Evolutionary conservation across 257 asterid genomes (phyloP).

Genomic region (Anisodus acutangulus): DNA sequence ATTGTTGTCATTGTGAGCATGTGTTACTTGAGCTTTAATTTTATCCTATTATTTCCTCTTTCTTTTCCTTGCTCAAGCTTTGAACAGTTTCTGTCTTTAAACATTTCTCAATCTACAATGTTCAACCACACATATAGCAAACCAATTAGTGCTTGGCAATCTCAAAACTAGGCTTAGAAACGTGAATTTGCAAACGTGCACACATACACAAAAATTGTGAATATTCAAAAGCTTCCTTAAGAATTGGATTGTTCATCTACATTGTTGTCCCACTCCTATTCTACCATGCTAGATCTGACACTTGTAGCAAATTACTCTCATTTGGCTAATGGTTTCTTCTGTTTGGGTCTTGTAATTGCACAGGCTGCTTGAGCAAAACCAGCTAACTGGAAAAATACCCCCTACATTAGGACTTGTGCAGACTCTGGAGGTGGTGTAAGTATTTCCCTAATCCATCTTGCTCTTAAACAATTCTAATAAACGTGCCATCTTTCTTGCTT

Average conservation of each 20-base stretch:
- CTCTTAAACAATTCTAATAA: background rate
- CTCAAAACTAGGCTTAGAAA: background rate
- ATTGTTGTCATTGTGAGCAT: too few species aligned
- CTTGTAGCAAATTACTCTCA: background rate
- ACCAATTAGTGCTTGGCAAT: background rate
- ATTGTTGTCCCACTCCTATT: background rate
- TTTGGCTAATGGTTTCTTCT: constrained; percentile 23
- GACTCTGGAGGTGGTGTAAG: constrained; percentile 46
- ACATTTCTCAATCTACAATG: background rate
- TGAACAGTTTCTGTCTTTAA: too few species aligned
- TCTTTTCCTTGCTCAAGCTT: too few species aligned
- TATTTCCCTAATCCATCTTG: background rate
- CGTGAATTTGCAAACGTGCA: background rate
- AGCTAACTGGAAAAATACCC: constrained; percentile 39
- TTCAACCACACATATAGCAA: background rate
- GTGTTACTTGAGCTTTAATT: too few species aligned
- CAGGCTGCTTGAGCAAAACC: constrained; percentile 38
- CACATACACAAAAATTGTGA: background rate
- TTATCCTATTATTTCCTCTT: too few species aligned
- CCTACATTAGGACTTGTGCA: constrained; percentile 34
- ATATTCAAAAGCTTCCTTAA: background rate
- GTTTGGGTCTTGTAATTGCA: constrained; percentile 7
- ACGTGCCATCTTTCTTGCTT: background rate
- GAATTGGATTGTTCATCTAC: background rate
- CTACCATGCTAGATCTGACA: background rate